phyloP scores from a whole-genome alignment of 192 early-diverging fungal genomes.

The Glomus cerebriforme region DNA sequence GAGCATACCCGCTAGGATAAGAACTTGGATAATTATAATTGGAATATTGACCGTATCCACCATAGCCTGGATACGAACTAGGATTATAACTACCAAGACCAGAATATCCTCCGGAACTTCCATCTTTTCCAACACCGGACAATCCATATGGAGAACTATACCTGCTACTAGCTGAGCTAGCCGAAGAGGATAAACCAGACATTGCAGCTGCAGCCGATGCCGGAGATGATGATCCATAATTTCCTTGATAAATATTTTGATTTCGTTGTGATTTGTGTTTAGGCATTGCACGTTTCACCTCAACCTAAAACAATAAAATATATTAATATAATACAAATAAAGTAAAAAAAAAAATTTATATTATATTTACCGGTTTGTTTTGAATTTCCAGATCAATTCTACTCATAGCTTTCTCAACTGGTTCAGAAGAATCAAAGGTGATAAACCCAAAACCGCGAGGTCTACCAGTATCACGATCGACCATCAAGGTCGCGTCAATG shows the following conservation, averaged over 20 bases:
- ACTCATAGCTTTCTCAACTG: constrained; percentile 76
- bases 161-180: constrained; percentile 41
- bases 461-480: constrained; percentile 80
- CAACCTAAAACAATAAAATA: constrained; percentile 48
- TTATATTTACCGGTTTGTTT: constrained; percentile 61
- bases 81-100: constrained; percentile 39
- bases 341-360: not conserved
- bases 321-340: constrained; percentile 5
- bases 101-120: constrained; percentile 36
- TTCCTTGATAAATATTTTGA: constrained; percentile 39
- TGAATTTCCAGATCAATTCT: constrained; percentile 69
- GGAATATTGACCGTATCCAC: constrained; percentile 40
- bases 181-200: constrained; percentile 33
- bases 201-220: constrained; percentile 16
- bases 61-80: constrained; percentile 35
- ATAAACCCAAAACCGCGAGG: constrained; percentile 96
- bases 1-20: constrained; percentile 37
- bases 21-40: constrained; percentile 37
- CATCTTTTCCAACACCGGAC: constrained; percentile 32
- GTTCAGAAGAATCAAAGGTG: constrained; percentile 76
- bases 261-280: constrained; percentile 51
- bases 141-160: constrained; percentile 38
- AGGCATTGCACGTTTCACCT: constrained; percentile 73
- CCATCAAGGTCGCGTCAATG: constrained; percentile 83
- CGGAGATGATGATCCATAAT: constrained; percentile 37